Evolutionary conservation across 495 filamentous ascomycete genomes (phyloP), one percentile per base, ranked within the genome.

Genomic region (Aspergillus carlsbadensis): DNA sequence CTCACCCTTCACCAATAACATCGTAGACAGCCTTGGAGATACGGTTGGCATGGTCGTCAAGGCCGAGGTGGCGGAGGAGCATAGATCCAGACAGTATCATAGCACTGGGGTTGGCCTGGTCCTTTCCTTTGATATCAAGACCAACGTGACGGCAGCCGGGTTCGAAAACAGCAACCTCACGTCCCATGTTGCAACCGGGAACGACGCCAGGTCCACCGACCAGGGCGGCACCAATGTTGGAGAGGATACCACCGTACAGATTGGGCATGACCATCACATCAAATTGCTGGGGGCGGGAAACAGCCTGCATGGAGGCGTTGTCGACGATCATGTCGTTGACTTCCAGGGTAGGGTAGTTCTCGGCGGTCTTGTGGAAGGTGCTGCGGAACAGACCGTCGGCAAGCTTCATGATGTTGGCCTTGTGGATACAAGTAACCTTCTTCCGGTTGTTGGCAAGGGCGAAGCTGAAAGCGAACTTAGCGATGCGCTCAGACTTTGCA

Each of bases 241-340:
- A 98, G 56, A 98, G 80, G 66, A 98, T 98, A 62, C 95, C 95
- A 72, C 94, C 94, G 79, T 98, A 98, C 68, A 98, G 79, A 78
- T 98, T 98, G 55, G 94, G 94, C 94, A 98, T 98, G 70, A 98
- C 94, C 90, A 98, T 90, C 61, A 98, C 94, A 72, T 98, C 95
- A 68, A 98, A 98, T 76, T 98, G 94, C 79, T 98, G 94, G 56
- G 94, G 94, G 51, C 83, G 80, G 49, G 90, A 92, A 53, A 98
- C 94, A 75, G 90, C 92, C 78, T 98, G 95, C 94, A 98, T 98
- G 62, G 90, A 96, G 58, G 94, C 95, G 74, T 98, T 98, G 77
- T 98, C 94, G 65, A 98, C 95, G 70, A 98, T 98, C 93, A 98
- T 96, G 75, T 98, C 95, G 77, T 93, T 94, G 54, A 87, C 86